Conservation (phyloP, 192 early-diverging fungal species). For the Allomyces arbusculus region DNA sequence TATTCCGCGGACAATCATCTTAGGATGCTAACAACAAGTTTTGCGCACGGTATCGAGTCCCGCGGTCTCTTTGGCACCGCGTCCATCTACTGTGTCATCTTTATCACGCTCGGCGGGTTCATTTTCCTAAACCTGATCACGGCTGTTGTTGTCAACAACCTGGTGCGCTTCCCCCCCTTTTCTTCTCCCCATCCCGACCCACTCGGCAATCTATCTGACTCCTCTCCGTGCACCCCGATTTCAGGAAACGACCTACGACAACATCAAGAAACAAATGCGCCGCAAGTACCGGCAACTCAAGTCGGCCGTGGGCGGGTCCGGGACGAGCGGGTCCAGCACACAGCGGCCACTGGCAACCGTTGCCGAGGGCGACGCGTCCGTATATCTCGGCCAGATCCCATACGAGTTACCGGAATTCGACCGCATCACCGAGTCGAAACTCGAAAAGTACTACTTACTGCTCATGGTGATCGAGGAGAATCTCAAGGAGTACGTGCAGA, state of each 20-base stretch:
- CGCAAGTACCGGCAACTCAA: slow-evolving; percentile 11
- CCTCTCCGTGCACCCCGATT: not conserved
- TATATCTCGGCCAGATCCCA: slow-evolving; percentile 19
- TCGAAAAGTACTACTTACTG: slow-evolving; percentile 20
- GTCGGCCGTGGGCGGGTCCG: slow-evolving; percentile 4
- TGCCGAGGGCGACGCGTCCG: slow-evolving; percentile 6
- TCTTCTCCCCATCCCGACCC: not conserved
- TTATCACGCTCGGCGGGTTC: slow-evolving; percentile 16
- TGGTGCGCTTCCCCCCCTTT: slow-evolving; percentile 7
- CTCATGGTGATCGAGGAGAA: slow-evolving; percentile 21
- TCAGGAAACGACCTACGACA: slow-evolving; percentile 10
- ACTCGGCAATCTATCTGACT: not conserved
- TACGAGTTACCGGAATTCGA: slow-evolving; percentile 23
- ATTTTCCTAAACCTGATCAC: slow-evolving; percentile 21
- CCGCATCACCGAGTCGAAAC: slow-evolving; percentile 17
- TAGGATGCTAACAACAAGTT: no score
- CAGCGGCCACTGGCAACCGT: slow-evolving; percentile 6
- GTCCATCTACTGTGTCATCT: slow-evolving; percentile 14
- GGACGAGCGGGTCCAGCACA: not conserved
- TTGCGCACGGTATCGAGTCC: no score
- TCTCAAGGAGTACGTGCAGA: slow-evolving; percentile 11
- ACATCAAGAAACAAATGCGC: slow-evolving; percentile 8
- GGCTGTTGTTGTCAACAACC: slow-evolving; percentile 22
- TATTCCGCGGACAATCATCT: not conserved
- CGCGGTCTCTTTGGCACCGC: no score